A percentile compares a stretch with the other conserved stretches of the same genome.
phyloP scores from a whole-genome alignment of 2,329 filamentous ascomycete genomes.

The Ascochyta fabae region DNA sequence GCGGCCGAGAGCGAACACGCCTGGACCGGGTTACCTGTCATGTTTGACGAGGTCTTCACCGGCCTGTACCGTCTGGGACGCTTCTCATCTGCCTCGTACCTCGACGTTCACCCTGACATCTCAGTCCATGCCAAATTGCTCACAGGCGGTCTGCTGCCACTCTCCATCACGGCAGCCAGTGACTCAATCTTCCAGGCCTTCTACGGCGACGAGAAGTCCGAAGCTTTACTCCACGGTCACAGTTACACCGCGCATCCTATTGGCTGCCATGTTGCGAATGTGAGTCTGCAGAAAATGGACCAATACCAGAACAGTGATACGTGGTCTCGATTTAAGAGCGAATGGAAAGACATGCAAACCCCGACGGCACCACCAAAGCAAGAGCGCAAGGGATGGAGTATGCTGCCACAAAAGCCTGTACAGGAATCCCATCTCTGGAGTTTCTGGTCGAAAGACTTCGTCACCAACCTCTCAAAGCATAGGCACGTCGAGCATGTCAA shows the following conservation, averaged over 20 bases:
- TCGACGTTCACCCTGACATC: constrained; percentile 73
- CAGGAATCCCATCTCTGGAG: constrained; percentile 63
- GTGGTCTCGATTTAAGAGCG: constrained; percentile 19
- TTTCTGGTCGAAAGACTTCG: constrained; percentile 69
- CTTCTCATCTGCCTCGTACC: constrained; percentile 72
- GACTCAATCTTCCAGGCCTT: constrained; percentile 76
- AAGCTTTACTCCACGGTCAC: constrained; percentile 82
- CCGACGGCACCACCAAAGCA: background rate
- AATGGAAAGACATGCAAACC: background rate
- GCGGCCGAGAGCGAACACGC: constrained; percentile 22
- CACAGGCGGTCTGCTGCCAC: constrained; percentile 78
- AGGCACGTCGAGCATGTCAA: constrained; percentile 68
- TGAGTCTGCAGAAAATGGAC: constrained; percentile 65
- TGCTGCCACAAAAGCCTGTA: background rate
- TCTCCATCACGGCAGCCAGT: constrained; percentile 78
- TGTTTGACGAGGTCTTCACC: constrained; percentile 89
- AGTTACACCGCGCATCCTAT: constrained; percentile 87
- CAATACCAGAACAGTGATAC: background rate
- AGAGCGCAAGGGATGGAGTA: background rate
- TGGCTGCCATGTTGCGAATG: constrained; percentile 79
- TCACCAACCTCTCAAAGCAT: constrained; percentile 65
- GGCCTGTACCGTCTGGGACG: constrained; percentile 82
- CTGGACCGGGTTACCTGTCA: constrained; percentile 78
- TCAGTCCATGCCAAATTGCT: constrained; percentile 83
- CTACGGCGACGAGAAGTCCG: constrained; percentile 73